phyloP scores from a whole-genome alignment of 2,329 filamentous ascomycete genomes.

The Diatrype stigma region DNA sequence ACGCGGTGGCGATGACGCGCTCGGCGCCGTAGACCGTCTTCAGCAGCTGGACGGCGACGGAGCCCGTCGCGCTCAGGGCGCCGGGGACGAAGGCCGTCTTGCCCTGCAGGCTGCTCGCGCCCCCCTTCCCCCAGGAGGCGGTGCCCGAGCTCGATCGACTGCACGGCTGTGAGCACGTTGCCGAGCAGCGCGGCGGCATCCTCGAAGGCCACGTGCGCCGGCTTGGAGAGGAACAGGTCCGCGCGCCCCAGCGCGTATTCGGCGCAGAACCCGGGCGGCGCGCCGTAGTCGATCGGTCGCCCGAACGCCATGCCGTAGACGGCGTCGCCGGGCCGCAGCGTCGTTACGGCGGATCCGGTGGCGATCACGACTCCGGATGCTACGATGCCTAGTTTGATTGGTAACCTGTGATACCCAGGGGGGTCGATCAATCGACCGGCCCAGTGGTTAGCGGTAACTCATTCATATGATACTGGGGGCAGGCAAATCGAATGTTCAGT shows the following conservation, averaged over 20 bases:
- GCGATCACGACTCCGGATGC: conserved; percentile 28
- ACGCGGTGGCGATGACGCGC: conserved; percentile 47
- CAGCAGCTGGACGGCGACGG: conserved; percentile 43
- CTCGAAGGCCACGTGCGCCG: conserved; percentile 24
- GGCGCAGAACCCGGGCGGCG: conserved; percentile 30
- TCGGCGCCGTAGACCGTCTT: conserved; percentile 45
- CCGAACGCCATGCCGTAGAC: conserved; percentile 36
- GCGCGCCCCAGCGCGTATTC: conserved; percentile 37
- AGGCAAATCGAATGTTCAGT: no score
- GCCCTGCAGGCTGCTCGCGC: conserved; percentile 35
- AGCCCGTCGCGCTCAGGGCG: conserved; percentile 45
- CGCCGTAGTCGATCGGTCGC: conserved; percentile 31
- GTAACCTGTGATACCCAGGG: conserved; percentile 20
- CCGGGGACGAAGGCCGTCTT: conserved; percentile 50
- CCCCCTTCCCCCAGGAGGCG: conserved; percentile 24
- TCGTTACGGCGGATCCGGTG: conserved; percentile 23
- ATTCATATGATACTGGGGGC: no score
- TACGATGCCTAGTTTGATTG: conserved; percentile 20
- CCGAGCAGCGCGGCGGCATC: conserved; percentile 34
- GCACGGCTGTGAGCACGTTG: conserved; percentile 35
- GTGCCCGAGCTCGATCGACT: conserved; percentile 38
- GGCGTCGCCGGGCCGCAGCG: conserved; percentile 28
- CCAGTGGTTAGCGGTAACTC: no score
- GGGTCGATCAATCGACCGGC: no score
- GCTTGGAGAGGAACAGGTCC: conserved; percentile 30